A percentile compares a stretch with the other conserved stretches of the same genome.
Conservation (phyloP, 2,329 filamentous ascomycete genomes). For the Xylariaceae sp. region DNA sequence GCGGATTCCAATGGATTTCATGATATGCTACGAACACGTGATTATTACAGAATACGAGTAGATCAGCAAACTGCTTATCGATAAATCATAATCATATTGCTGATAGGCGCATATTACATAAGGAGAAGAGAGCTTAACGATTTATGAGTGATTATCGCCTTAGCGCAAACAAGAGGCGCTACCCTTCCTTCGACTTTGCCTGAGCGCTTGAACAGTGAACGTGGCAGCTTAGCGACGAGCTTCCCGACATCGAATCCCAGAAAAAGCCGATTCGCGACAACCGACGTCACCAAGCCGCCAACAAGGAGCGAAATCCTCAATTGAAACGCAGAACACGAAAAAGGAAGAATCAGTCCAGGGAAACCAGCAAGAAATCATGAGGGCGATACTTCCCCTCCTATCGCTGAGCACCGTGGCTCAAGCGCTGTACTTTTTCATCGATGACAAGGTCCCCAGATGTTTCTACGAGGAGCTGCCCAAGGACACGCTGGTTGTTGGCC, state of each 20-base stretch:
- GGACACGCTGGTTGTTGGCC: conserved; percentile 91
- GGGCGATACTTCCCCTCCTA: conserved; percentile 58
- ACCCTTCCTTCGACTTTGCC: too few species aligned
- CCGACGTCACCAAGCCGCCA: neutral
- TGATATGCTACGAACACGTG: too few species aligned
- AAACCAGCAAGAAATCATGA: conserved; percentile 41
- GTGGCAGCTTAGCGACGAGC: conserved; percentile 17
- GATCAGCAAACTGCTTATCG: too few species aligned
- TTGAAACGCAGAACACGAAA: conserved; percentile 12
- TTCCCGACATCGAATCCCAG: neutral
- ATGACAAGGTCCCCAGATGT: conserved; percentile 80
- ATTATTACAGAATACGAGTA: too few species aligned
- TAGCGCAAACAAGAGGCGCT: neutral
- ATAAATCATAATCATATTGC: too few species aligned
- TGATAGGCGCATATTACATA: too few species aligned
- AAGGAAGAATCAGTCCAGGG: neutral
- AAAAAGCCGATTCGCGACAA: conserved; percentile 3
- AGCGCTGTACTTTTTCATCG: conserved; percentile 93
- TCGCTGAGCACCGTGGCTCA: conserved; percentile 62
- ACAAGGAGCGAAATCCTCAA: conserved; percentile 3
- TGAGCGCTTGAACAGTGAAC: conserved; percentile 10
- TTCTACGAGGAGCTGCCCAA: conserved; percentile 98
- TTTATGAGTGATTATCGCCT: neutral
- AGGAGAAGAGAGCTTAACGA: neutral
- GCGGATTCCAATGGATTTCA: too few species aligned